A percentile compares a stretch with the other conserved stretches of the same genome.
Conservation (phyloP, 2,329 filamentous ascomycete species). For the Truncatella angustata region DNA sequence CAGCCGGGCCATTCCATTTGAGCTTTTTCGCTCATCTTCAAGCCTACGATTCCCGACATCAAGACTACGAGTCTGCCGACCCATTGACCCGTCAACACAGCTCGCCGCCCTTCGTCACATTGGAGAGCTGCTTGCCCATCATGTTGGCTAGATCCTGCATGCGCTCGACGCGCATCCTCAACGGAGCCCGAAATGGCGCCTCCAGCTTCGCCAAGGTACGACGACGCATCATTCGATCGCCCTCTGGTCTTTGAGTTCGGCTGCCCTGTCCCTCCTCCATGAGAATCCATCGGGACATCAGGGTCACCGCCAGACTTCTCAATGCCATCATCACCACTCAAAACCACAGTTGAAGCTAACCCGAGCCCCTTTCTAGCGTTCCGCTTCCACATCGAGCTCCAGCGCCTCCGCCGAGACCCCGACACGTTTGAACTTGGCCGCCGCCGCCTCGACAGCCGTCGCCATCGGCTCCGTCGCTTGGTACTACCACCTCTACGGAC, state of each 20-base stretch:
- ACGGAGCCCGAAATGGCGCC: constrained; percentile 71
- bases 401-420: constrained; percentile 70
- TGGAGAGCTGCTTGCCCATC: constrained; percentile 50
- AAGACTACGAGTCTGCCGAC: constrained; percentile 15
- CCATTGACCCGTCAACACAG: constrained; percentile 16
- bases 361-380: too few relatives aligned
- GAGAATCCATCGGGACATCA: neutral
- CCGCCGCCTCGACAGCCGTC: constrained; percentile 79
- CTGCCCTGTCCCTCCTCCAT: too few relatives aligned
- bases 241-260: too few relatives aligned
- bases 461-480: constrained; percentile 89
- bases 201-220: constrained; percentile 75
- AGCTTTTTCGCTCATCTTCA: too few relatives aligned
- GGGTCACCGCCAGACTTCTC: constrained; percentile 9
- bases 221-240: constrained; percentile 33
- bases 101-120: constrained; percentile 30
- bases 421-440: constrained; percentile 82
- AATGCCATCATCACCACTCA: constrained; percentile 12
- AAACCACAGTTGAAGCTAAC: too few relatives aligned
- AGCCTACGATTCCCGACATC: constrained; percentile 11
- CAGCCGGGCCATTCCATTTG: too few relatives aligned
- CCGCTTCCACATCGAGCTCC: constrained; percentile 67
- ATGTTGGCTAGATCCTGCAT: constrained; percentile 95
- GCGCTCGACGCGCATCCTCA: constrained; percentile 84
- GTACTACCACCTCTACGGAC: constrained; percentile 96